Base-by-base conservation (phyloP, 2,329 filamentous ascomycete species). In the Colletotrichum simmondsii region DNA sequence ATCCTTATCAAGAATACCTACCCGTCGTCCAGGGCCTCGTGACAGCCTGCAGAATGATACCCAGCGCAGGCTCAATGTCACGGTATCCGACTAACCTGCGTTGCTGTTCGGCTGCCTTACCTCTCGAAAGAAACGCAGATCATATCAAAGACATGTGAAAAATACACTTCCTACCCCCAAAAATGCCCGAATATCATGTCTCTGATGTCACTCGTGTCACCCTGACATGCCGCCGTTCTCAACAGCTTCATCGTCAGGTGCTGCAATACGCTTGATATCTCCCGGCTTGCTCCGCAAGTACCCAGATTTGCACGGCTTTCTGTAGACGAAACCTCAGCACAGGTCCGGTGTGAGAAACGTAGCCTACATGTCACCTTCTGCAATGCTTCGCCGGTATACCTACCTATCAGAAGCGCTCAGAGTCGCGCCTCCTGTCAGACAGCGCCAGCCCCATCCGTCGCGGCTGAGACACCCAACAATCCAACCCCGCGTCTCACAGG, bases 381-480 rank as follows among this genome's bases (percentile, higher is more conserved):
- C 5, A n/a, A 56, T 4, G 26, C 53, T 5, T 16, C 16, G 8
- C 37, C 37, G 37, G 37, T 8, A 42, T 1, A 42, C 37, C 37
- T 56, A 12, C n/a, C 19, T 28, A 56, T 28, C 53, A 19, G 53
- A 24, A 22, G 22, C 10, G 2, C 32, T 12, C 19, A 16, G 22
- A 26, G 11, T 28, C 26, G 12, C 22, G 24, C 26, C 22, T 24
- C 12, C 53, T 49, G 42, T 11, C 42, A 49, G 6, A 49, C 42
- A 49, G 10, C 42, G 42, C 42, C 42, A 49, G 42, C 60, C 26
- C 30, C 19, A 32, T 35, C 22, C 60, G 12, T 37, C n/a, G 30
- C 62, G 26, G 10, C 62, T 57, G 52, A 65, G 62, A 65, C 62
- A n/a, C 62, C 32, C 62, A 65, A 56, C 62, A 65, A 42, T 37